A percentile compares a stretch with the other conserved stretches of the same genome.
Conservation (phyloP, 2,329 filamentous ascomycete genomes). For the Trichoderma aggressivum region DNA sequence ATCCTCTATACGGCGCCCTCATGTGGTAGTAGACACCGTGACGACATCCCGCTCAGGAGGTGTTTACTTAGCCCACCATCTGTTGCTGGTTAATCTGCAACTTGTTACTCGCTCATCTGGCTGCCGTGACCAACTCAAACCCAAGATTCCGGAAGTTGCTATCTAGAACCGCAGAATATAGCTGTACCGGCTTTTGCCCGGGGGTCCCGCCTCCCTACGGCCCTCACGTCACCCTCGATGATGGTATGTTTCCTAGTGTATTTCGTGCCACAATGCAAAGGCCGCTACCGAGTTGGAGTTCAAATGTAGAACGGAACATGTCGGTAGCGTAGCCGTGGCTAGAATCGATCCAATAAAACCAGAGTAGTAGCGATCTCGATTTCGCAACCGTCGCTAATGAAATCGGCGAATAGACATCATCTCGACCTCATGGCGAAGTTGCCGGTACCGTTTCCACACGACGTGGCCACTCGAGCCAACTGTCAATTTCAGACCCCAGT, state of each 20-base stretch:
- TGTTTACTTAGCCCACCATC: conserved; percentile 7
- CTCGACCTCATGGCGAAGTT: conserved; percentile 53
- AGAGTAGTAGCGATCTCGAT: conserved; percentile 9
- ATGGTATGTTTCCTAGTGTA: conserved; percentile 42
- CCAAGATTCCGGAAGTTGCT: not conserved
- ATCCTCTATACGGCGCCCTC: not conserved
- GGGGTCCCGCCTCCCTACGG: conserved; percentile 38
- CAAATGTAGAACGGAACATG: not conserved
- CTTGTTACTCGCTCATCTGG: not conserved
- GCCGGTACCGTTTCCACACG: conserved; percentile 56
- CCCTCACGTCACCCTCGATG: conserved; percentile 40
- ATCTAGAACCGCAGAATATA: conserved; percentile 20
- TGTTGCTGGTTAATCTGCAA: not conserved
- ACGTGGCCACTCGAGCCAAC: conserved; percentile 56
- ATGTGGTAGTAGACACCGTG: conserved; percentile 9
- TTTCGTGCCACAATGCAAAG: not conserved
- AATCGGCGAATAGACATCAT: conserved; percentile 50
- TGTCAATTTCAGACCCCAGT: conserved; percentile 78
- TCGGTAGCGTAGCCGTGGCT: not conserved
- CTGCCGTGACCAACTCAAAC: not conserved
- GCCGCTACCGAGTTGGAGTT: not conserved
- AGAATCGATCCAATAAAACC: not conserved
- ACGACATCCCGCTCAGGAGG: conserved; percentile 12
- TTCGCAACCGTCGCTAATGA: conserved; percentile 14
- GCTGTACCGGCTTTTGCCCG: conserved; percentile 28